Base-by-base conservation (phyloP, 192 early-diverging fungal genomes). In the Coemansia sp. region DNA sequence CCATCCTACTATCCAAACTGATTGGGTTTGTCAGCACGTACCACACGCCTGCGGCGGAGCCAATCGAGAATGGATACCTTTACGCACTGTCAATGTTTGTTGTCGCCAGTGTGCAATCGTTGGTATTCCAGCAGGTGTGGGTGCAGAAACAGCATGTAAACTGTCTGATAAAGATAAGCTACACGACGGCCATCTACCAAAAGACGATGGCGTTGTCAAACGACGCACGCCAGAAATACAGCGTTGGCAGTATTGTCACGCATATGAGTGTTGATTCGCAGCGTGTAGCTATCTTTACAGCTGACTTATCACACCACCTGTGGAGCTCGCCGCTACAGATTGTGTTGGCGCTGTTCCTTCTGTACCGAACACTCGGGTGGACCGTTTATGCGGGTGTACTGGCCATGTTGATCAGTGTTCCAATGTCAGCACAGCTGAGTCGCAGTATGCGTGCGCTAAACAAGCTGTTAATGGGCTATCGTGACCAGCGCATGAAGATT, bases 231-330 rank as follows among this genome's bases (percentile, higher is more conserved):
- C 89, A 92, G 59, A 64, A 71, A 8, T 90, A 91, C 42, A 93
- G 93, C 15, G 87, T 89, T 53, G 89, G 90, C 25, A 86, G 90
- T 65, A 88, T 92, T 57, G 83, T 86, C 17, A 81, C 85, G 28
- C 65, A 86, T 40, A 87, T 89, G 83, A 84, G 77, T 38, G 83
- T 87, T 10, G 90, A 91, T 73, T 79, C 38, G 7, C 42, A 52
- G 9, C 42, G 25, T 0, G 21, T 65, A 2, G 28, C 48, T 1
- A 31, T 49, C 48, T 67, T 67, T 26, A 11, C 57, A 2, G 15
- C 9, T 4, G 5, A 44, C 17, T 23, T 7, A 12, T 64, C 4
- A 5, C 14, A n/a, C 38, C 15, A 65, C 62, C 81, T 88, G 7
- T 75, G 66, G 66, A 56, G 34, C 9, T 36, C 56, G 6, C 66